Conservation (phyloP, 768 basidiomycete species). For the Scleroderma bovista region DNA sequence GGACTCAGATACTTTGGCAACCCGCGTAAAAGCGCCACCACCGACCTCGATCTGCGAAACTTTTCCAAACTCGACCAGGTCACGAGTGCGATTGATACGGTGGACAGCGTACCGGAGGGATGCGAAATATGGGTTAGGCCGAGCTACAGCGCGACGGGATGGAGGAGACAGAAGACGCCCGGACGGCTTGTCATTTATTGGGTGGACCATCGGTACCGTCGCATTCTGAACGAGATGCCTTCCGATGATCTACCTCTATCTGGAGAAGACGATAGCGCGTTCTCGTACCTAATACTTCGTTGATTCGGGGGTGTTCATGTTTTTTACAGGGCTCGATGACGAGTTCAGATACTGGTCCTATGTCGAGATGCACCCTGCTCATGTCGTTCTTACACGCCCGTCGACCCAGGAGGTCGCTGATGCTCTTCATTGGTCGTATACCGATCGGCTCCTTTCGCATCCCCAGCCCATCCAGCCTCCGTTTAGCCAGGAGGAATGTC, state of each 20-base stretch:
- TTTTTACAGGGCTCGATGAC: slow-evolving; percentile 54
- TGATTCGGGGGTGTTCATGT: not conserved
- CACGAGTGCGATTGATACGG: slow-evolving; percentile 27
- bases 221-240: slow-evolving; percentile 44
- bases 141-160: slow-evolving; percentile 21
- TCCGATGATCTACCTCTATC: slow-evolving; percentile 20
- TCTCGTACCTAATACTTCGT: not conserved
- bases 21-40: slow-evolving; percentile 53
- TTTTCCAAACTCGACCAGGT: slow-evolving; percentile 41
- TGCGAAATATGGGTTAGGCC: slow-evolving; percentile 62
- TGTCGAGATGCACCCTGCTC: slow-evolving; percentile 75
- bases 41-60: slow-evolving; percentile 63
- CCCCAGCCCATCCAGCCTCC: slow-evolving; percentile 54
- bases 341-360: slow-evolving; percentile 82
- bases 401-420: slow-evolving; percentile 69
- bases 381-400: slow-evolving; percentile 47
- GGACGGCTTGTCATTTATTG: slow-evolving; percentile 42
- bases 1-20: slow-evolving; percentile 67
- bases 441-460: slow-evolving; percentile 67
- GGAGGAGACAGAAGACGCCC: slow-evolving; percentile 27
- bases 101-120: slow-evolving; percentile 31
- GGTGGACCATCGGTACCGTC: slow-evolving; percentile 61
- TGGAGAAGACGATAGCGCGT: slow-evolving; percentile 40
- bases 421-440: slow-evolving; percentile 75
- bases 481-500: slow-evolving; percentile 72